Conservation (phyloP, 768 basidiomycete species). For the Sistotremastrum suecicum region DNA sequence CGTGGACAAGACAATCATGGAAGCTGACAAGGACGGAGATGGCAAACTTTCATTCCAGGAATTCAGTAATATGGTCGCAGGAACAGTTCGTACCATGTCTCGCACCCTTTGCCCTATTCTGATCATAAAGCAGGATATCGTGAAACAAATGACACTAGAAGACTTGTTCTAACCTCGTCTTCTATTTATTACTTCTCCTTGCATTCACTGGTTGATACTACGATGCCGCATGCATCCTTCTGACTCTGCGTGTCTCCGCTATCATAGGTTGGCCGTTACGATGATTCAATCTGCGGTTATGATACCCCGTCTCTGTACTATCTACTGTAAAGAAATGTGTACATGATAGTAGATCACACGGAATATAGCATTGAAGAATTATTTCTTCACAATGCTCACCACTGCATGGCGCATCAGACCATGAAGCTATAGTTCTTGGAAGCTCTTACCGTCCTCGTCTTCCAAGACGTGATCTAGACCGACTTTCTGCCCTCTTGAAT, state of each 20-base stretch:
- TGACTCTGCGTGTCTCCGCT: too few relatives aligned
- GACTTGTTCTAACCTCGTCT: constrained; percentile 58
- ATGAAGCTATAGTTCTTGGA: constrained; percentile 12
- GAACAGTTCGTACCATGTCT: constrained; percentile 49
- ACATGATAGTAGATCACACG: not conserved
- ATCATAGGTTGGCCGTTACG: too few relatives aligned
- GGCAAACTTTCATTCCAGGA: constrained; percentile 97
- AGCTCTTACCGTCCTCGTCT: constrained; percentile 63
- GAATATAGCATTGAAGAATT: constrained; percentile 3
- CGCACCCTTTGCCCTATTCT: not conserved
- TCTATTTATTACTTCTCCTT: too few relatives aligned
- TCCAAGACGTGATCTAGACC: constrained; percentile 76
- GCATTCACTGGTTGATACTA: too few relatives aligned
- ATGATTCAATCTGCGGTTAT: too few relatives aligned
- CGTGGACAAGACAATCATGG: constrained; percentile 99
- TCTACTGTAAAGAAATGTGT: too few relatives aligned
- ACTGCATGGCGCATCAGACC: constrained; percentile 21
- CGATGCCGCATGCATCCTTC: too few relatives aligned
- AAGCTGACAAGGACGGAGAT: constrained; percentile 96
- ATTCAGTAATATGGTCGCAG: constrained; percentile 92
- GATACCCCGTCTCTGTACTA: too few relatives aligned
- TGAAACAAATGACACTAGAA: constrained; percentile 97
- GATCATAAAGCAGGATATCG: constrained; percentile 61
- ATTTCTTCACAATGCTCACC: constrained; percentile 48
- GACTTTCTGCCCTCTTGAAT: constrained; percentile 90